These are phyloP conservation scores for Diversispora eburnea DNA, from an alignment of 192 early-diverging fungal genomes.

Conservation along the genomic window DNA sequence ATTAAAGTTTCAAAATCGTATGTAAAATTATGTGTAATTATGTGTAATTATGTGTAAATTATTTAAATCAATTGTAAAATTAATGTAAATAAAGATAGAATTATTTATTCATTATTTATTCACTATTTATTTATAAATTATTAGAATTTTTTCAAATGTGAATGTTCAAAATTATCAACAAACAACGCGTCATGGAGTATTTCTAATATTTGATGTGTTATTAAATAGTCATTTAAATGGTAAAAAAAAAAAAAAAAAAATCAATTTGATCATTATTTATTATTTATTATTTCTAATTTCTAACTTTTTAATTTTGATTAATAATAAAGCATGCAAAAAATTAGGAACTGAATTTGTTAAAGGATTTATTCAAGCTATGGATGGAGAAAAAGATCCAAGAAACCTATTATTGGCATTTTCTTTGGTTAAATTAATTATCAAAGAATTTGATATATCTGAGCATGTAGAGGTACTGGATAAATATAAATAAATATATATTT, in stretches of 20 bases:
- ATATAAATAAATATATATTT: not conserved
- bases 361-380: constrained; percentile 83
- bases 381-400: constrained; percentile 99
- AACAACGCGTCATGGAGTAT: constrained; percentile 69
- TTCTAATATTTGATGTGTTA: constrained; percentile 66
- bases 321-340: constrained; percentile 51
- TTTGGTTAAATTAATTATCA: constrained; percentile 65
- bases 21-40: constrained; percentile 29
- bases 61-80: too few relatives aligned
- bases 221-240: constrained; percentile 58
- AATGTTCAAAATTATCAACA: constrained; percentile 93
- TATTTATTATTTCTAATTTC: not conserved
- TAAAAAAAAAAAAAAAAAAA: constrained; percentile 22
- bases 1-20: constrained; percentile 51
- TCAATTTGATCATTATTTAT: not conserved
- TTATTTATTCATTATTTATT: constrained; percentile 11
- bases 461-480: constrained; percentile 62
- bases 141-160: constrained; percentile 75
- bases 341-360: constrained; percentile 71
- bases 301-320: not conserved
- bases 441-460: constrained; percentile 72
- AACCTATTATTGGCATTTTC: constrained; percentile 88
- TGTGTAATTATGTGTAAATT: not conserved
- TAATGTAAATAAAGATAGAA: not conserved
- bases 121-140: constrained; percentile 10